Conservation (phyloP, 2,329 filamentous ascomycete species). For the Neofusicoccum umdonicola region DNA sequence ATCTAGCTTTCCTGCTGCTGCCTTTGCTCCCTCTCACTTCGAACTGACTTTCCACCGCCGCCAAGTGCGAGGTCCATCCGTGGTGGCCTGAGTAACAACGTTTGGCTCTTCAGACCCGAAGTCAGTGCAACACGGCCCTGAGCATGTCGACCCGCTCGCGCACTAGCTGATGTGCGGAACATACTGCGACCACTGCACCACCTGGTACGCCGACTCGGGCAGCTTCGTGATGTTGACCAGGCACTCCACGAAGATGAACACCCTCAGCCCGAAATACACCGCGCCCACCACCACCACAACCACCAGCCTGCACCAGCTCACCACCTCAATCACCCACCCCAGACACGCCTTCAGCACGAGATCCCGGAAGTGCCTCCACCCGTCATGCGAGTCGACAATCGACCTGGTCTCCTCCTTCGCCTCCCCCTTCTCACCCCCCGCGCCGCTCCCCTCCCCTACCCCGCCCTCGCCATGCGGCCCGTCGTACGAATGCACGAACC, state of each 20-base stretch:
- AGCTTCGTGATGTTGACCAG: constrained; percentile 22
- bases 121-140: too few species aligned
- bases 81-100: too few species aligned
- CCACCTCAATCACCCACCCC: background rate
- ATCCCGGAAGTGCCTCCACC: background rate
- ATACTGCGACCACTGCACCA: constrained; percentile 21
- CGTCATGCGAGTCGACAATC: background rate
- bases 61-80: too few species aligned
- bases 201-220: constrained; percentile 21
- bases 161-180: background rate
- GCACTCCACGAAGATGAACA: constrained; percentile 24
- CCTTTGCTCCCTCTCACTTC: too few species aligned
- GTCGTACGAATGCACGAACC: background rate
- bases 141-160: too few species aligned
- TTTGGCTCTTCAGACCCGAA: too few species aligned
- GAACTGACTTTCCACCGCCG: too few species aligned
- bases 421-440: background rate
- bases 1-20: background rate
- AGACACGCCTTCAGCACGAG: background rate
- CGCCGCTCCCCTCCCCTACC: background rate
- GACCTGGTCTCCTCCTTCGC: background rate
- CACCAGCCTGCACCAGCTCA: constrained; percentile 25
- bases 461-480: background rate
- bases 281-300: constrained; percentile 22
- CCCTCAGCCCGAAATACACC: constrained; percentile 18